Evolutionary conservation across 192 early-diverging fungal genomes (phyloP).

Genomic region (Coemansia sp.): DNA sequence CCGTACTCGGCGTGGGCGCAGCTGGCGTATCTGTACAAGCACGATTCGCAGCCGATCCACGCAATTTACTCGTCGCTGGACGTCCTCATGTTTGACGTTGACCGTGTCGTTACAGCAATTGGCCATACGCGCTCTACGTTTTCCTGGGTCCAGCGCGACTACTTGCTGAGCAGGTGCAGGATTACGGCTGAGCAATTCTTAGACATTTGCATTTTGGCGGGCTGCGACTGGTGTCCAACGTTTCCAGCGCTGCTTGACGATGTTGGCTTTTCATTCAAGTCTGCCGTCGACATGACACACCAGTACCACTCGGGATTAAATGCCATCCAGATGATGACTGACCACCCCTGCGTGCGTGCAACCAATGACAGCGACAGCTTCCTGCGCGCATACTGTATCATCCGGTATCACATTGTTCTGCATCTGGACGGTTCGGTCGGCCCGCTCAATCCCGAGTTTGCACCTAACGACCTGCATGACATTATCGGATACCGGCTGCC

Average conservation of each 20-base stretch:
- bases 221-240: conserved; percentile 71
- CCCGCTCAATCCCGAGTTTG: conserved; percentile 60
- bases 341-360: conserved; percentile 58
- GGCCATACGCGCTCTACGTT: conserved; percentile 67
- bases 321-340: conserved; percentile 64
- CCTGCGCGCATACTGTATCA: conserved; percentile 68
- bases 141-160: conserved; percentile 62
- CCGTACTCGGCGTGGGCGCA: conserved; percentile 80
- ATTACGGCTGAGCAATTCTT: conserved; percentile 70
- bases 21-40: conserved; percentile 70
- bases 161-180: conserved; percentile 59
- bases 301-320: conserved; percentile 74
- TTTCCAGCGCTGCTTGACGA: conserved; percentile 65
- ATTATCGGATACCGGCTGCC: conserved; percentile 79
- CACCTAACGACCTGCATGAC: conserved; percentile 79
- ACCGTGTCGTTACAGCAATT: conserved; percentile 65
- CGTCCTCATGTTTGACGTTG: conserved; percentile 73
- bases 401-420: conserved; percentile 71
- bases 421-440: conserved; percentile 68
- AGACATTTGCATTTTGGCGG: conserved; percentile 78
- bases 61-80: conserved; percentile 72
- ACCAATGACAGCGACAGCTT: conserved; percentile 69
- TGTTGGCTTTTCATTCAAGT: conserved; percentile 67
- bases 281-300: conserved; percentile 63
- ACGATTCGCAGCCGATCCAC: conserved; percentile 69